phyloP scores from a whole-genome alignment of 192 early-diverging fungal species.

The Pilaira anomala region DNA sequence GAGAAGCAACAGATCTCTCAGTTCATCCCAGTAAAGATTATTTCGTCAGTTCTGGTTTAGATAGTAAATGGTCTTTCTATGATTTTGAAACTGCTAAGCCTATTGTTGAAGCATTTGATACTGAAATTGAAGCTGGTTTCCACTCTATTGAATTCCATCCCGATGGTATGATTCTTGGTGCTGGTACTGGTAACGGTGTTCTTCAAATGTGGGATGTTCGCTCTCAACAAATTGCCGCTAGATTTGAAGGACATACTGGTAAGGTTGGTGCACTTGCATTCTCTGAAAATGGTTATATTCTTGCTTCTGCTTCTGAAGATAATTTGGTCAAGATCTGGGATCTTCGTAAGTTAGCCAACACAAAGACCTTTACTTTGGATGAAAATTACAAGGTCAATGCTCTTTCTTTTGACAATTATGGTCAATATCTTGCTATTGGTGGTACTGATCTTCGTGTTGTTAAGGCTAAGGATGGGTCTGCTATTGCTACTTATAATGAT shows the following conservation, averaged over 20 bases:
- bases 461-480: slow-evolving; percentile 67
- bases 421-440: slow-evolving; percentile 79
- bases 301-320: slow-evolving; percentile 73
- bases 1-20: slow-evolving; percentile 69
- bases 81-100: slow-evolving; percentile 63
- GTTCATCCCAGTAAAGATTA: slow-evolving; percentile 82
- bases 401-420: slow-evolving; percentile 80
- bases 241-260: slow-evolving; percentile 61
- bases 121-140: slow-evolving; percentile 49
- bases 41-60: slow-evolving; percentile 69
- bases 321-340: slow-evolving; percentile 89
- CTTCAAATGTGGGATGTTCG: slow-evolving; percentile 87
- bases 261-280: slow-evolving; percentile 75
- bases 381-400: slow-evolving; percentile 51
- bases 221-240: slow-evolving; percentile 58
- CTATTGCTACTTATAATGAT: slow-evolving; percentile 46
- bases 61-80: slow-evolving; percentile 80
- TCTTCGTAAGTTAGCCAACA: slow-evolving; percentile 78
- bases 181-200: slow-evolving; percentile 66
- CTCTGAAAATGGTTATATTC: slow-evolving; percentile 88
- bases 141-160: slow-evolving; percentile 79
- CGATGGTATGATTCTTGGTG: slow-evolving; percentile 84
- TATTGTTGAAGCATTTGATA: slow-evolving; percentile 41
- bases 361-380: slow-evolving; percentile 64
- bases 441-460: slow-evolving; percentile 57